These are phyloP conservation scores for Aspergillus intermedius DNA, from an alignment of 2,329 filamentous ascomycete genomes.

Conservation along the genomic window DNA sequence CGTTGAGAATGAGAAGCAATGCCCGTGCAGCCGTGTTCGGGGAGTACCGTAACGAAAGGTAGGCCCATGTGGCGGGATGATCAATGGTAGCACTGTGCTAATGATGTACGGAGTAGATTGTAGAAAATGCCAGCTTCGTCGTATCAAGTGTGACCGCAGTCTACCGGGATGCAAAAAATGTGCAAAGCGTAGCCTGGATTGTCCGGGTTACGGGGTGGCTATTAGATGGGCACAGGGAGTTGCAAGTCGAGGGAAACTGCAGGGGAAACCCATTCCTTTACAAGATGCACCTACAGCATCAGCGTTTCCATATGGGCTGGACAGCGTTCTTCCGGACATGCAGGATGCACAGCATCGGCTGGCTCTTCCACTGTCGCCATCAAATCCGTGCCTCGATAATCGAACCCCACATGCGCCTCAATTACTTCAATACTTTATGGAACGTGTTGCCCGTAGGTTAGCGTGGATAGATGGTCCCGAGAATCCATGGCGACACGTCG, in stretches of 20 bases:
- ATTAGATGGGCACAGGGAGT: constrained; percentile 21
- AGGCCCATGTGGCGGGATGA: not conserved
- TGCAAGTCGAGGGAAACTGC: constrained; percentile 19
- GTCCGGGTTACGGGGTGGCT: constrained; percentile 19
- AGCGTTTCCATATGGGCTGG: not conserved
- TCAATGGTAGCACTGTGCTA: not conserved
- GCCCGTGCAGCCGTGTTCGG: too few species aligned
- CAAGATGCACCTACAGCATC: not conserved
- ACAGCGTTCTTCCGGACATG: not conserved
- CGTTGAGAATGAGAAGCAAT: too few species aligned
- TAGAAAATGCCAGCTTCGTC: constrained; percentile 16
- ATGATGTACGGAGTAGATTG: constrained; percentile 9
- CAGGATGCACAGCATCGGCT: not conserved
- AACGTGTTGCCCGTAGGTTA: constrained; percentile 6
- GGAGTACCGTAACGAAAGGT: not conserved
- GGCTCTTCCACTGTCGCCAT: not conserved
- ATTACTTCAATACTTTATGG: constrained; percentile 5
- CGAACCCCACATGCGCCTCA: not conserved
- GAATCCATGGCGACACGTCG: constrained; percentile 15
- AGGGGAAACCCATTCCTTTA: constrained; percentile 14
- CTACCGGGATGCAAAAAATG: constrained; percentile 20
- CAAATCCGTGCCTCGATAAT: not conserved
- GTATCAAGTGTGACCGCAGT: constrained; percentile 20
- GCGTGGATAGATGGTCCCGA: constrained; percentile 9
- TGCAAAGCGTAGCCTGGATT: constrained; percentile 16